phyloP scores from a whole-genome alignment of 352 stramenopile species.

The Phytopythium oedochilum region DNA sequence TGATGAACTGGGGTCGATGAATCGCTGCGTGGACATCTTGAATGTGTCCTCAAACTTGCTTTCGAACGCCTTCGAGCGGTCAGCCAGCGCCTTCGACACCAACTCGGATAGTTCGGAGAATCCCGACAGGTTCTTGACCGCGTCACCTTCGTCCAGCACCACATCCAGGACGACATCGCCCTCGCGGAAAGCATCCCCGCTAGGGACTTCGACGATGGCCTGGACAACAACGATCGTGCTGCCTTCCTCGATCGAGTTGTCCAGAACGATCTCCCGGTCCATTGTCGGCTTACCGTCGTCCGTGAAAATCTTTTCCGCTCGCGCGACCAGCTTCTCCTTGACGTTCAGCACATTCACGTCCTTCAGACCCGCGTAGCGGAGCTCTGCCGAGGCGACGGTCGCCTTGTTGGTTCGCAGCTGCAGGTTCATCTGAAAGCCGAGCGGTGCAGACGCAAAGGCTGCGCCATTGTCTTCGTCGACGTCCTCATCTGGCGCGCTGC shows the following conservation, averaged over 20 bases:
- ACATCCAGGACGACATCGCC: constrained; percentile 62
- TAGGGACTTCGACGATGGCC: constrained; percentile 41
- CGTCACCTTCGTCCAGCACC: constrained; percentile 46
- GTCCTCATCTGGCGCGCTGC: constrained; percentile 19
- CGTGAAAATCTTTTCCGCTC: constrained; percentile 23
- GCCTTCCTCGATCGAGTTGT: constrained; percentile 66
- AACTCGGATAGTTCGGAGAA: neutral
- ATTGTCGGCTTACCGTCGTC: constrained; percentile 10
- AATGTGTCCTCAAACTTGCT: constrained; percentile 55
- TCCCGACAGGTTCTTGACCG: neutral
- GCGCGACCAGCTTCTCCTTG: constrained; percentile 50
- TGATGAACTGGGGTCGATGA: constrained; percentile 1
- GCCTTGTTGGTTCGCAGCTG: constrained; percentile 36
- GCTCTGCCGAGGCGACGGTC: constrained; percentile 25
- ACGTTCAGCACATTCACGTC: constrained; percentile 68
- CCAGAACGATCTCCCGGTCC: constrained; percentile 51
- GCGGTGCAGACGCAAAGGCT: constrained; percentile 10
- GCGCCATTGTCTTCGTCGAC: constrained; percentile 3
- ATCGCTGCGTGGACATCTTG: constrained; percentile 32
- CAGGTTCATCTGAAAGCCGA: constrained; percentile 44
- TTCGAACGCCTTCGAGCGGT: constrained; percentile 39
- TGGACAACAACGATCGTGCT: constrained; percentile 70
- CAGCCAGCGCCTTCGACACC: constrained; percentile 8
- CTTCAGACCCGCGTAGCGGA: constrained; percentile 54
- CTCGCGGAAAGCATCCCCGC: constrained; percentile 24